Percentiles rank a stretch among this genome's conserved stretches.
Conservation (phyloP, 169 alveolate genomes). For the Plasmodium knowlesi region DNA sequence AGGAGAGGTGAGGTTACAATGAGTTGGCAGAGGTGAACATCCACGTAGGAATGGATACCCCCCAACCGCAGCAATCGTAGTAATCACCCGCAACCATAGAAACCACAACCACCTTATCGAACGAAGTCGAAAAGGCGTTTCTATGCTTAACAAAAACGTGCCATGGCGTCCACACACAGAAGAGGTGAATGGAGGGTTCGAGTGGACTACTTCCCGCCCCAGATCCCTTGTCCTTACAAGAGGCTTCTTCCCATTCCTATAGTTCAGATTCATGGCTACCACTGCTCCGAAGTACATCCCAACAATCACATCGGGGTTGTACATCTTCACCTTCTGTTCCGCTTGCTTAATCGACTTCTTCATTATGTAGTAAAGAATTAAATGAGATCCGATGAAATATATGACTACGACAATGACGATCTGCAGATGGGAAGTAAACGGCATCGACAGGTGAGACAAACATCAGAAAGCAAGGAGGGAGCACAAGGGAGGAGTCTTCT, state of each 20-base stretch:
- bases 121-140: neutral
- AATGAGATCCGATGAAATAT: constrained; percentile 60
- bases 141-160: neutral
- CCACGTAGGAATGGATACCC: neutral
- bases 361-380: constrained; percentile 65
- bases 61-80: neutral
- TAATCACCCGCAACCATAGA: too few species aligned
- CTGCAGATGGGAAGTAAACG: neutral
- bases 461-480: neutral
- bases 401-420: constrained; percentile 23
- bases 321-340: constrained; percentile 48
- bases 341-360: constrained; percentile 73
- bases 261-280: constrained; percentile 73
- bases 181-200: neutral
- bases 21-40: neutral
- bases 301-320: constrained; percentile 67
- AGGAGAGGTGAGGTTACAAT: too few species aligned
- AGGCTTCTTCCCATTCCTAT: constrained; percentile 66
- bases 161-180: neutral
- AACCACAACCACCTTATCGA: too few species aligned
- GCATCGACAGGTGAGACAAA: neutral
- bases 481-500: neutral
- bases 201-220: neutral
- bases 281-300: constrained; percentile 75
- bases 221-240: constrained; percentile 19